phyloP scores from a whole-genome alignment of 306 rosid species.

The Prunus mira region DNA sequence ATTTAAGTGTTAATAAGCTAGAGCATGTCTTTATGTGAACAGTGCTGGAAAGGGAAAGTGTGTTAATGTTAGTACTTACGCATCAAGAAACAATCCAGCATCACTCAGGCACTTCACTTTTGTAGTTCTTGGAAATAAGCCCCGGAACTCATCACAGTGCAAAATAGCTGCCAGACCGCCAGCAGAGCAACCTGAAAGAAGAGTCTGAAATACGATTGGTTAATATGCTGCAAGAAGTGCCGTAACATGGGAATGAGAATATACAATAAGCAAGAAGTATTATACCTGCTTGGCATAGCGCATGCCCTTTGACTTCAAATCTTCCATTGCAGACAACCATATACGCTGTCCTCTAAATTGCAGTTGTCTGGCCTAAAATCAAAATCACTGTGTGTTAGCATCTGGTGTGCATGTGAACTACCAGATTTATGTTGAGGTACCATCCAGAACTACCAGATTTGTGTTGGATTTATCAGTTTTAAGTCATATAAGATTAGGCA shows the following conservation, averaged over 20 bases:
- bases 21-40: neutral
- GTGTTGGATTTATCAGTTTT: neutral
- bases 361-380: constrained; percentile 51
- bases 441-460: neutral
- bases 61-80: constrained; percentile 44
- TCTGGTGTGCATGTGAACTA: neutral
- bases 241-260: neutral
- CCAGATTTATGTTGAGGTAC: neutral
- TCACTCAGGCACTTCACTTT: constrained; percentile 93
- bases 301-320: constrained; percentile 87
- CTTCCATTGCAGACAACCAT: constrained; percentile 91
- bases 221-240: neutral
- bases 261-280: constrained; percentile 5
- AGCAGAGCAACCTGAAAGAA: constrained; percentile 98
- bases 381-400: constrained; percentile 7
- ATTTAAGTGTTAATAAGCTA: constrained; percentile 10
- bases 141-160: constrained; percentile 81
- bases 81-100: constrained; percentile 93
- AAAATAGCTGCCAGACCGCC: constrained; percentile 91
- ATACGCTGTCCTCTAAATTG: constrained; percentile 92
- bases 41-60: constrained; percentile 11
- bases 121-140: constrained; percentile 53
- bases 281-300: constrained; percentile 69
- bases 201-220: constrained; percentile 53
- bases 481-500: neutral